Base-by-base conservation (phyloP, 2,329 filamentous ascomycete species). In the Pseudocercospora musae region DNA sequence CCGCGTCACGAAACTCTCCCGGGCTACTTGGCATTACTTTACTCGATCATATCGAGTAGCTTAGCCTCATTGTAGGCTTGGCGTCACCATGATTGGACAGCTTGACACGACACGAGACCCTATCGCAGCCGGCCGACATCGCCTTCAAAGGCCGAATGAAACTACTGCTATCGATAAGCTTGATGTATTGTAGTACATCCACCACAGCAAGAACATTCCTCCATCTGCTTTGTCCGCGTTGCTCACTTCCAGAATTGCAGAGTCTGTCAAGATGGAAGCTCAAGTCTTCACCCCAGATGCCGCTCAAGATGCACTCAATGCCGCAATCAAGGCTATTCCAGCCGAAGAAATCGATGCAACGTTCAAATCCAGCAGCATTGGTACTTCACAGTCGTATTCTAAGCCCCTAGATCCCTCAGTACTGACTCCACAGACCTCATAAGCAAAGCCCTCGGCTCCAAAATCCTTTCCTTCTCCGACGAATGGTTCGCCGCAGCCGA, bases 401-500 rank as follows among this genome's bases (percentile, higher is more conserved):
- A 33, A 21, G 15, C 13, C n/a, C 23, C 23, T 3, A 23, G 1
- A n/a, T n/a, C 33, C 33, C 57, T 59, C 3, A 62, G 25, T 40
- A 31, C 37, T 50, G 9, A 44, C 23, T 44, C 52, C 21, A 10
- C 62, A 82, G 81, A 82, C 62, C 78, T 87, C 52, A 81, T 85
- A 63, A 83, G 80, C 68, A 79, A 78, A 21, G 76, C 79, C 11
- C 79, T 83, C 23, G 79, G 79, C 62, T 82, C 80, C n/a, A 75
- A 77, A 63, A 76, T 87, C 68, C 77, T 87, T 65, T 77, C 82
- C 65, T 82, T 80, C 75, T 84, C 81, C 65, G 83, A 87, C 75
- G 84, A 87, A 77, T 87, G 80, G 79, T 87, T 87, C 76, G 85
- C 85, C 58, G 77, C 79, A 1, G 85, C 84, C 57, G 76, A 78